phyloP scores from a whole-genome alignment of 1,139 yeast species.

The Saccharomyces hybrid region DNA sequence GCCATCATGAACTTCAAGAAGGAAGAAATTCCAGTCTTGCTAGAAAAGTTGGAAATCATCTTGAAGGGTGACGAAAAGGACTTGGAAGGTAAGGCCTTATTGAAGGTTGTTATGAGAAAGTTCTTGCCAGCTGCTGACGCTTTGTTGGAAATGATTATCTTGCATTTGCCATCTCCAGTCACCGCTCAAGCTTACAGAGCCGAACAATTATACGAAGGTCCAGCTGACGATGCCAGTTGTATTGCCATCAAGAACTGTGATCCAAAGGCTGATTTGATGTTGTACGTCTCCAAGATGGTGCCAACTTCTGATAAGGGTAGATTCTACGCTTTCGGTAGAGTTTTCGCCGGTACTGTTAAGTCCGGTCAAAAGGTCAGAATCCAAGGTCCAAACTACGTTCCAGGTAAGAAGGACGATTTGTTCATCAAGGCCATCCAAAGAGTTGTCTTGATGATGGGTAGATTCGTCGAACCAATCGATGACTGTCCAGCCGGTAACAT shows the following conservation, averaged over 20 bases:
- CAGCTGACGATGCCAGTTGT: conserved; percentile 87
- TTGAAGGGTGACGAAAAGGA: conserved; percentile 94
- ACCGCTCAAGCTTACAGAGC: conserved; percentile 99
- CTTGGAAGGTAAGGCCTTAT: conserved; percentile 95
- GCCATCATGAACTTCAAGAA: conserved; percentile 96
- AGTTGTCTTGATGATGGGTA: conserved; percentile 99
- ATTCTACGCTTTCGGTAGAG: conserved; percentile 99
- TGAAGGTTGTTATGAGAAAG: conserved; percentile 98
- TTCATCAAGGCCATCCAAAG: conserved; percentile 97
- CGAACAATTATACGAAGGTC: conserved; percentile 98
- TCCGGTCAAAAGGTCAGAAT: conserved; percentile 99
- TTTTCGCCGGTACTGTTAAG: conserved; percentile 97
- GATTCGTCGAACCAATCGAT: conserved; percentile 95
- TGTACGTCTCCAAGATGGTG: conserved; percentile 99
- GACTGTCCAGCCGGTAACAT: conserved; percentile 99
- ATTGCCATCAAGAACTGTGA: conserved; percentile 96
- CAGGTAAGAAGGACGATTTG: conserved; percentile 96
- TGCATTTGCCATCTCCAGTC: conserved; percentile 98
- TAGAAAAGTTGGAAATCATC: conserved; percentile 85
- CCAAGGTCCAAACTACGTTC: conserved; percentile 99
- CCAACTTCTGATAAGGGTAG: conserved; percentile 99
- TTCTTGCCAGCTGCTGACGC: conserved; percentile 99
- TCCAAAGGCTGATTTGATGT: conserved; percentile 97
- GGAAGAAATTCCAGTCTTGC: conserved; percentile 84
- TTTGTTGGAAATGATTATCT: conserved; percentile 95